Evolutionary conservation across 441 rosid genomes (phyloP).

Genomic region (Arabidopsis hybrid): DNA sequence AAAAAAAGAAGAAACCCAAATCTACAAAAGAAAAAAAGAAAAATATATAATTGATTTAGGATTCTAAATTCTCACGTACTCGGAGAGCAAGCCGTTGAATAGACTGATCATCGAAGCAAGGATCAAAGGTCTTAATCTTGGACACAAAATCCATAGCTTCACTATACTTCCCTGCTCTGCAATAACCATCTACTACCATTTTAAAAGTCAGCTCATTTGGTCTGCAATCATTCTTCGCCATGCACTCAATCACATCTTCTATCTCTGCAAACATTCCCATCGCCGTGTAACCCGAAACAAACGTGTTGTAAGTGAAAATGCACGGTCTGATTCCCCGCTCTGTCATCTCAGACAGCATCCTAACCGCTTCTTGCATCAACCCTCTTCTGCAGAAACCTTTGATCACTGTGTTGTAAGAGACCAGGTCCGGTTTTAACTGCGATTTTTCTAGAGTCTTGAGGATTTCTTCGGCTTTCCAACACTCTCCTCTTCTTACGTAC

Average conservation of each 20-base stretch:
- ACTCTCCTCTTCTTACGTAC: conserved; percentile 82
- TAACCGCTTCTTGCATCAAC: conserved; percentile 81
- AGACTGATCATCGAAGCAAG: conserved; percentile 55
- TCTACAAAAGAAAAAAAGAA: not conserved
- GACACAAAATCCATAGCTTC: conserved; percentile 87
- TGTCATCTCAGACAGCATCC: conserved; percentile 78
- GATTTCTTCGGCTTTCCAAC: conserved; percentile 86
- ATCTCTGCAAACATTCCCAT: conserved; percentile 72
- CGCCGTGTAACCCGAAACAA: conserved; percentile 74
- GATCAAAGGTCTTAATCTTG: conserved; percentile 64
- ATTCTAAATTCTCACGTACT: conserved; percentile 59
- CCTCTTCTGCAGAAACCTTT: conserved; percentile 92
- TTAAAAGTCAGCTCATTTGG: conserved; percentile 86
- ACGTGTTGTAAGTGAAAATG: conserved; percentile 85
- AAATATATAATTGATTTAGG: conserved; percentile 33
- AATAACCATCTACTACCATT: conserved; percentile 85
- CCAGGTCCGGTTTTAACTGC: conserved; percentile 67
- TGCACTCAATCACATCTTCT: conserved; percentile 68
- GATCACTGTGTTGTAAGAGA: conserved; percentile 90
- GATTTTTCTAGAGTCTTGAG: conserved; percentile 58
- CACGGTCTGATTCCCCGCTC: conserved; percentile 74
- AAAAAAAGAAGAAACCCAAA: conserved; percentile 6
- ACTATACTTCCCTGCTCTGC: conserved; percentile 63
- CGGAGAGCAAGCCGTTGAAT: conserved; percentile 65
- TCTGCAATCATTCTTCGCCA: conserved; percentile 72